These are phyloP conservation scores for Aspergillus kassunensis DNA, from an alignment of 495 filamentous ascomycete species.

Conservation along the genomic window DNA sequence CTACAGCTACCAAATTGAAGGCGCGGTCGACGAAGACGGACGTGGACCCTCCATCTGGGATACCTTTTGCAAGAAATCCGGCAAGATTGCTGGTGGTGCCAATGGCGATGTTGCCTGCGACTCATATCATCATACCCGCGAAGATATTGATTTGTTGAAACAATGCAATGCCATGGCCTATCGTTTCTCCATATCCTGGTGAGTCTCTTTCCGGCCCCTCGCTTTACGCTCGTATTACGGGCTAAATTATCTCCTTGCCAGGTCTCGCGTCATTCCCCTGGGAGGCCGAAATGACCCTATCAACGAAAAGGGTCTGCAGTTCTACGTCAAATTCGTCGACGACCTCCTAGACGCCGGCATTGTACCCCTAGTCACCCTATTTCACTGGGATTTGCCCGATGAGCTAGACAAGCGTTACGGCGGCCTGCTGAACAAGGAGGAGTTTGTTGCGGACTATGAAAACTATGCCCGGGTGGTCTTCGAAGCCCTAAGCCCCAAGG, in stretches of 20 bases:
- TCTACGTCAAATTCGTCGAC: slow-evolving; percentile 48
- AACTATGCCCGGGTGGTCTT: slow-evolving; percentile 48
- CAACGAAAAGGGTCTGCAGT: slow-evolving; percentile 45
- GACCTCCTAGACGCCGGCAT: slow-evolving; percentile 47
- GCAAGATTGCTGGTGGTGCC: slow-evolving; percentile 68
- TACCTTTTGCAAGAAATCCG: slow-evolving; percentile 66
- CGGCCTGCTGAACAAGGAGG: slow-evolving; percentile 48
- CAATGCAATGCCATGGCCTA: slow-evolving; percentile 59
- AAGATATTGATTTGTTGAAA: slow-evolving; percentile 72
- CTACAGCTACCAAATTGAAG: slow-evolving; percentile 72
- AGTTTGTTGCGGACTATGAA: slow-evolving; percentile 50
- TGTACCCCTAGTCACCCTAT: slow-evolving; percentile 48
- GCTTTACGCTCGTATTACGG: not conserved
- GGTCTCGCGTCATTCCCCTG: slow-evolving; percentile 67
- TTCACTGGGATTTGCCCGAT: slow-evolving; percentile 54
- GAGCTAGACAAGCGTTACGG: slow-evolving; percentile 49
- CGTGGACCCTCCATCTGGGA: slow-evolving; percentile 75
- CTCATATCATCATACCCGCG: slow-evolving; percentile 67
- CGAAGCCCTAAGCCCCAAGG: slow-evolving; percentile 40
- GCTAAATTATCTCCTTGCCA: slow-evolving; percentile 26
- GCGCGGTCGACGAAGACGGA: slow-evolving; percentile 61
- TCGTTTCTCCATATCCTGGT: slow-evolving; percentile 76
- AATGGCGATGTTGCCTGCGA: slow-evolving; percentile 70
- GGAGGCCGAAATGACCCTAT: slow-evolving; percentile 45
- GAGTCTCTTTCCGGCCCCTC: slow-evolving; percentile 31